Base-by-base conservation (phyloP, 1,284 basidiomycete species). In the Tetrapyrgos nigripes region DNA sequence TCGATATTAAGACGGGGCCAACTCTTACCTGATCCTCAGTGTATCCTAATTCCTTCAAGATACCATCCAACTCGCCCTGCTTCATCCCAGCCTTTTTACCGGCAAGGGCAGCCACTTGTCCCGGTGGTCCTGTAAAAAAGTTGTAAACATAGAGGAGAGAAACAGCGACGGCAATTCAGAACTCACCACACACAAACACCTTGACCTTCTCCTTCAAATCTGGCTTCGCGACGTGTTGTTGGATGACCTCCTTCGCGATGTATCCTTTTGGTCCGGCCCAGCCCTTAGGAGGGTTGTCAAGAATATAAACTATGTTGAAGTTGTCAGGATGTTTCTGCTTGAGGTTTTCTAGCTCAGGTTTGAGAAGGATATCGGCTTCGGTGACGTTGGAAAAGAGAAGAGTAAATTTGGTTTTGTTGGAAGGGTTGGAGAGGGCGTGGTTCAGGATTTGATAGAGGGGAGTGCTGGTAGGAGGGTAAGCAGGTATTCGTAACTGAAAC, bases 381-480 rank as follows among this genome's bases (percentile, higher is more conserved):
- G 91, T 85, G 53, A 94, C 84, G 77, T 98, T 98, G 46, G 92
- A 89, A 77, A 93, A 98, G 68, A 99, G 78, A 57, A 98, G 82
- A 51, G 92, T 97, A 77, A 94, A 97, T 73, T 96, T 95, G 64
- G 97, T 98, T 80, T 91, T 96, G 86, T 99, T 98, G 50, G 75
- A 67, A 27, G 83, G 79, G 66, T 92, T 87, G 1, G 80, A 64
- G 55, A 96, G 84, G 4, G 92, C 89, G 73, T 95, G 85, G 50
- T 79, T 81, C 59, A 96, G 73, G 66, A 96, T 73, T 73, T 93
- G 90, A 76, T 89, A 92, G 52, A 92, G 81, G 4, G 91, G 90
- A 13, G 90, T 88, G 63, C 88, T 91, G 67, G 28, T 17, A 43
- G 29, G 51, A 51, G n/a, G 37, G 61, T 13, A 53, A 58, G 48